These are phyloP conservation scores for Eucalyptus erythrocorys DNA, from an alignment of 345 rosid genomes.

Conservation along the genomic window DNA sequence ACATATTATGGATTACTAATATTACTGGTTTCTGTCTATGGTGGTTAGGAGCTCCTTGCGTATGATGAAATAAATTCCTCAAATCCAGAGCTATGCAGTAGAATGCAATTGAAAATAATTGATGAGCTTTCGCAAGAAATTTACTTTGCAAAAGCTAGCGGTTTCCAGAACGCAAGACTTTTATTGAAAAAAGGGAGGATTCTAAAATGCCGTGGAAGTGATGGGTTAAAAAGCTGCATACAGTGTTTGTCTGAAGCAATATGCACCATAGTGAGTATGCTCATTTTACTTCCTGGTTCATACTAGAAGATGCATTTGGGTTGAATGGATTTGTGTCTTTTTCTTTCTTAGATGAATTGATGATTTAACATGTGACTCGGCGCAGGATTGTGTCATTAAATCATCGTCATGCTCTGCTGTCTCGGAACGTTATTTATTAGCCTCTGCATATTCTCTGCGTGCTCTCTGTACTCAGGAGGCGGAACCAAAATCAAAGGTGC, in stretches of 20 bases:
- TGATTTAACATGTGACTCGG: neutral
- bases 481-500: conserved; percentile 82
- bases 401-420: neutral
- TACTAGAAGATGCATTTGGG: neutral
- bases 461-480: conserved; percentile 64
- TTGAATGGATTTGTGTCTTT: neutral
- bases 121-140: conserved; percentile 47
- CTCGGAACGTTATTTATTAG: conserved; percentile 32
- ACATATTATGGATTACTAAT: neutral
- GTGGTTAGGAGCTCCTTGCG: conserved; percentile 60
- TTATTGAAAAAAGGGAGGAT: conserved; percentile 53
- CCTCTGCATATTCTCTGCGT: conserved; percentile 60
- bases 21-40: neutral
- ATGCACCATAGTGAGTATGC: conserved; percentile 33
- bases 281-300: neutral
- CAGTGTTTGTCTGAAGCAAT: conserved; percentile 63
- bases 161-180: conserved; percentile 40
- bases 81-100: conserved; percentile 43
- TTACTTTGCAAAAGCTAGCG: conserved; percentile 16
- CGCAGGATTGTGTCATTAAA: neutral
- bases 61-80: conserved; percentile 39
- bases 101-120: conserved; percentile 36
- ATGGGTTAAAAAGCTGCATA: conserved; percentile 40
- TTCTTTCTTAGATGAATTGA: neutral
- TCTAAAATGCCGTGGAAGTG: conserved; percentile 38